A percentile compares a stretch with the other conserved stretches of the same genome.
Conservation (phyloP, 805 yeast genomes). For the Candida xyloterini region DNA sequence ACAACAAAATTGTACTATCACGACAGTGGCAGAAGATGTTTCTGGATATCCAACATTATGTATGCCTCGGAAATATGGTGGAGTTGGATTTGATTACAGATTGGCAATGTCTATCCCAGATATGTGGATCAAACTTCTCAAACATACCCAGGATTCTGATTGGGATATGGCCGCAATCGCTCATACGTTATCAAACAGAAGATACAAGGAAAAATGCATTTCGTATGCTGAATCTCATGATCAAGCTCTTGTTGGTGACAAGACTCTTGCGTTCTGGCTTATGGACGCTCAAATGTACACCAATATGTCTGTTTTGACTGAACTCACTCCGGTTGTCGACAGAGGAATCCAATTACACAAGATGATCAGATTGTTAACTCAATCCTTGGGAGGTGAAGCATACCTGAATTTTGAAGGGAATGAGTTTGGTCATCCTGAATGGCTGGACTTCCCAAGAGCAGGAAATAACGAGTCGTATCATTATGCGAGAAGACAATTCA, state of each 20-base stretch:
- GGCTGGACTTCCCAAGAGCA: conserved; percentile 94
- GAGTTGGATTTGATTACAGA: conserved; percentile 91
- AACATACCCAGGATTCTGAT: conserved; percentile 79
- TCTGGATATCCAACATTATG: conserved; percentile 97
- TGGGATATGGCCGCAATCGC: conserved; percentile 87
- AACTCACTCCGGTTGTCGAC: conserved; percentile 73
- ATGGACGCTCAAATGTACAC: conserved; percentile 99
- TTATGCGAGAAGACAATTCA: conserved; percentile 94
- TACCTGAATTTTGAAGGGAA: conserved; percentile 95
- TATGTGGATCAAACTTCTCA: conserved; percentile 95
- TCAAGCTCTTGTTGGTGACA: conserved; percentile 97
- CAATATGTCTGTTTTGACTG: conserved; percentile 77
- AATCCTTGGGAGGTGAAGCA: conserved; percentile 94
- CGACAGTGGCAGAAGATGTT: conserved; percentile 93
- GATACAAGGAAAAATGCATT: conserved; percentile 85
- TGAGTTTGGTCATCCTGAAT: conserved; percentile 98
- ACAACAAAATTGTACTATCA: conserved; percentile 33
- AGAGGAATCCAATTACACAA: conserved; percentile 91
- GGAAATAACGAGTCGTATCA: conserved; percentile 88
- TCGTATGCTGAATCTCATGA: conserved; percentile 95
- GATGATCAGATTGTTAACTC: conserved; percentile 82
- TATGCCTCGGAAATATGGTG: conserved; percentile 68
- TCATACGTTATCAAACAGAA: conserved; percentile 79
- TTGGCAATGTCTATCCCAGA: conserved; percentile 97
- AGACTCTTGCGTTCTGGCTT: conserved; percentile 94